Base-by-base conservation (phyloP, 805 yeast genomes). In the Sugiyamaella marilandica region DNA sequence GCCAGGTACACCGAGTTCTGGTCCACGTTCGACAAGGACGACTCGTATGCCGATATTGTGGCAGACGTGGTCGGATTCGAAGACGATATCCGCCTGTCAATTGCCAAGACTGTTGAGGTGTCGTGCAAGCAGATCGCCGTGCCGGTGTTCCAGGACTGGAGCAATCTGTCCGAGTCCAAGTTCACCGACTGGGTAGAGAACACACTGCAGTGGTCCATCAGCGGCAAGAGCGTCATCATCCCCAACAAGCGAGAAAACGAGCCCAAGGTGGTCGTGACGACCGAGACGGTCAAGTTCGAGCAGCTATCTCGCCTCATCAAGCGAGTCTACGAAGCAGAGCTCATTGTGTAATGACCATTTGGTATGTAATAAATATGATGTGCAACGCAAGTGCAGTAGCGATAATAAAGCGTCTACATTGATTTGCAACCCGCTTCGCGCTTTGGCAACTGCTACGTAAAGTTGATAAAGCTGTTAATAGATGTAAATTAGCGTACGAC, bases 21-120 rank as follows among this genome's bases (percentile, higher is more conserved):
- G 73, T 49, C 57, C 18, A 55, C 56, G 5, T 63, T 60, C 47
- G 60, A 62, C 45, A 55, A 59, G 32, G 66, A 60, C 53, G 70
- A 67, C 45, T 47, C 58, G 39, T 61, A 62, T 49, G 70, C 66
- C 19, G 73, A 67, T 36, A 55, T 65, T 26, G 65, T 67, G 5
- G 66, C 67, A n/a, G 70, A 66, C 32, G 66, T 70, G 26, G 49
- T 37, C 13, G 66, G 63, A 11, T 69, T 69, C 52, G 70, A 66
- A 29, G 68, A 63, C 48, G 63, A 59, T 21, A 62, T 69, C 26
- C 55, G 73, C 34, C 50, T 44, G 19, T 62, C 66, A 10, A 66
- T 69, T 44, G 61, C 66, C 29, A 55, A 62, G 45, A 62, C 70
- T 9, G 59, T 70, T 26, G 56, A 54, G 47, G 52, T 60, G 24